Base-by-base conservation (phyloP, 176 grass and related monocot species). In the Eremochloa ophiuroides region DNA sequence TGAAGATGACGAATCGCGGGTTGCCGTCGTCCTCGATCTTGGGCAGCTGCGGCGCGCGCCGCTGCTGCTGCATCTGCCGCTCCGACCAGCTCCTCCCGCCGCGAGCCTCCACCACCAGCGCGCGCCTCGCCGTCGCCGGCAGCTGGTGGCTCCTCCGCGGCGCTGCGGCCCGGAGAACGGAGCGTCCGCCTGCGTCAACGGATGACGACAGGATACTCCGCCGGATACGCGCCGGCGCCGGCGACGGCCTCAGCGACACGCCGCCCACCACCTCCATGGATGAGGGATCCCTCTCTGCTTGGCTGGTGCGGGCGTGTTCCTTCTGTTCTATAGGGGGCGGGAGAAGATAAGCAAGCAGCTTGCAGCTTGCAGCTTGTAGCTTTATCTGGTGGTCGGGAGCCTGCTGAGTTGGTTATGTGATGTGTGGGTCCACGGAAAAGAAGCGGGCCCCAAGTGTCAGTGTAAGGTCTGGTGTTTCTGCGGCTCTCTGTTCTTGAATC, bases 1-100 rank as follows among this genome's bases (percentile, higher is more conserved):
- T 79, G 86, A 99, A 99, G 85, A 99, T 91, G 77, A 99, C 91
- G 79, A 99, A 99, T 50, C 85, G 84, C 23, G 93, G 96, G 79
- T 95, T 93, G 69, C 92, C 96, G 60, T 91, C 91, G 75, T 92
- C 90, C 75, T 95, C 93, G 50, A 91, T 80, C 83, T 98, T 98
- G 27, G 96, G 96, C 31, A 93, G 88, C 50, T 69, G 66, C 28
- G 88, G 95, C 30, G 40, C 33, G 39, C 88, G 85, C 4, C 78
- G 79, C 72, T 86, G 83, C 78, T 88, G 84, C 83, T 85, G 88
- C 67, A 83, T 73, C 87, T 91, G 88, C 30, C 85, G 56, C 28
- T 81, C 86, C 70, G 84, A 71, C 91, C 86, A 91, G 66, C 80
- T 87, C 83, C 89, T 88, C 15, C 91, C 93, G 7, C 86, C 93